phyloP scores from a whole-genome alignment of 192 early-diverging fungal genomes.

The Umbelopsis vinacea region DNA sequence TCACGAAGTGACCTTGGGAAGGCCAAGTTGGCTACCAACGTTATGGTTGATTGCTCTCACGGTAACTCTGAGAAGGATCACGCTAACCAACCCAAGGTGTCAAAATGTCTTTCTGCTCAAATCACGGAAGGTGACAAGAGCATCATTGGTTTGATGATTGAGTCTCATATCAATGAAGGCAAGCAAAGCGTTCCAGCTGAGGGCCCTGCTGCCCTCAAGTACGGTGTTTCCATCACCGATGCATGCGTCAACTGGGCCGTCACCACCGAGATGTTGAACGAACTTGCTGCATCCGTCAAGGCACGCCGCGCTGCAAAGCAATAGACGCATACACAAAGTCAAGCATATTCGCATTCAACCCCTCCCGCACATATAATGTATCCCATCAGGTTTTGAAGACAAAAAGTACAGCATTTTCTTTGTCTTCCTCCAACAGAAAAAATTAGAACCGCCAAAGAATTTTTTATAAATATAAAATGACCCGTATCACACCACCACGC shows the following conservation, averaged over 20 bases:
- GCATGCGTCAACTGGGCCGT: conserved; percentile 89
- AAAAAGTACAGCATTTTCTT: too few relatives aligned
- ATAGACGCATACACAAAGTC: not conserved
- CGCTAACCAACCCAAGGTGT: conserved; percentile 83
- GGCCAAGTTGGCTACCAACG: conserved; percentile 61
- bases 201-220: conserved; percentile 70
- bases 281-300: conserved; percentile 79
- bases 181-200: conserved; percentile 82
- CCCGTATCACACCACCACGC: too few relatives aligned
- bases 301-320: conserved; percentile 50
- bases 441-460: too few relatives aligned
- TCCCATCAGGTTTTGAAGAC: too few relatives aligned
- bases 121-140: conserved; percentile 68
- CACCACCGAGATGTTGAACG: conserved; percentile 76
- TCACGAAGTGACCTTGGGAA: conserved; percentile 65
- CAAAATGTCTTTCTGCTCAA: conserved; percentile 69
- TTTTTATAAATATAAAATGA: too few relatives aligned
- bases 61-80: conserved; percentile 92
- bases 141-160: conserved; percentile 92
- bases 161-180: conserved; percentile 87
- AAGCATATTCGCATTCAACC: not conserved
- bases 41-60: conserved; percentile 97
- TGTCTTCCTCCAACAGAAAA: too few relatives aligned
- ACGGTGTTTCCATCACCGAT: conserved; percentile 93
- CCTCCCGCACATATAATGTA: too few relatives aligned